phyloP scores from a whole-genome alignment of 2,329 filamentous ascomycete species.

The Pseudogymnoascus sp. region DNA sequence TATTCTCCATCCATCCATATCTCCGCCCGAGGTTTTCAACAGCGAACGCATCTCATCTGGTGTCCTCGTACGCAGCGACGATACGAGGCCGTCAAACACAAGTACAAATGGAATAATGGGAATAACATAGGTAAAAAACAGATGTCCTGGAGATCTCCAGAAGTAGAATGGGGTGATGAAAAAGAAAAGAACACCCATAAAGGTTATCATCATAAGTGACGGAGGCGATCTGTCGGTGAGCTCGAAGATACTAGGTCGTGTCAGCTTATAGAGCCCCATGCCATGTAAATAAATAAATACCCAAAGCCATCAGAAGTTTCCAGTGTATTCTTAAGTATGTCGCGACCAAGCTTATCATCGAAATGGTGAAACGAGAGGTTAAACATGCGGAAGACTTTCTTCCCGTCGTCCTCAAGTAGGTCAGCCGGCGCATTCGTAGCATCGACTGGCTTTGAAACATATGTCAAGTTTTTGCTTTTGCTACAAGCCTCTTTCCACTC shows the following conservation, averaged over 20 bases:
- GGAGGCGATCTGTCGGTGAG: constrained; percentile 58
- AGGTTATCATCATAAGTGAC: constrained; percentile 45
- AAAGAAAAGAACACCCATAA: constrained; percentile 46
- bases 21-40: constrained; percentile 45
- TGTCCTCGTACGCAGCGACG: constrained; percentile 58
- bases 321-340: constrained; percentile 57
- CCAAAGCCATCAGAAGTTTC: constrained; percentile 59
- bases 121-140: constrained; percentile 59
- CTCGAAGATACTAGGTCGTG: constrained; percentile 53
- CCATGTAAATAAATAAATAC: constrained; percentile 21
- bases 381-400: constrained; percentile 59
- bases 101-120: constrained; percentile 62
- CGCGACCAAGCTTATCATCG: constrained; percentile 51
- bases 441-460: constrained; percentile 54
- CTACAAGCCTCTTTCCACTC: constrained; percentile 50
- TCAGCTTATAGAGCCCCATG: background rate
- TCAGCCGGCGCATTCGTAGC: constrained; percentile 51
- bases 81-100: constrained; percentile 62
- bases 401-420: constrained; percentile 36
- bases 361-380: constrained; percentile 75
- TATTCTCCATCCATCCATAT: constrained; percentile 35
- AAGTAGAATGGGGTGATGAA: constrained; percentile 44
- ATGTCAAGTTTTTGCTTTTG: constrained; percentile 48
- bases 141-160: constrained; percentile 31
- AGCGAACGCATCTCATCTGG: constrained; percentile 56